Conservation (phyloP, 2,329 filamentous ascomycete genomes). For the Penicillium sclerotiorum region DNA sequence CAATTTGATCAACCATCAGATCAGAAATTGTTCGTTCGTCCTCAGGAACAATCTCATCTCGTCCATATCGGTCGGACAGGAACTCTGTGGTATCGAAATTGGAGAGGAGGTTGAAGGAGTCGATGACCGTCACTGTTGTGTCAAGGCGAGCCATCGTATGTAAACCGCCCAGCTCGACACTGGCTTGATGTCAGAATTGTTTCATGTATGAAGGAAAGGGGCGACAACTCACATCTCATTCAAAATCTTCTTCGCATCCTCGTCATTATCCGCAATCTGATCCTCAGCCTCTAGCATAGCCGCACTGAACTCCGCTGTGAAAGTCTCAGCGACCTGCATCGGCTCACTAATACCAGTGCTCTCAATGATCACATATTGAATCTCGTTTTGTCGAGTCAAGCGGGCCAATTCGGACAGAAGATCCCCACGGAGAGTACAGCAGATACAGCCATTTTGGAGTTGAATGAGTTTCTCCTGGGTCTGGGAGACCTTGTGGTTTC, state of each 20-base stretch:
- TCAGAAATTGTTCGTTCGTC: conserved; percentile 75
- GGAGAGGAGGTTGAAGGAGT: conserved; percentile 71
- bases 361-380: conserved; percentile 74
- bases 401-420: conserved; percentile 69
- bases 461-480: conserved; percentile 67
- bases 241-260: conserved; percentile 49
- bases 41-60: conserved; percentile 63
- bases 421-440: conserved; percentile 72
- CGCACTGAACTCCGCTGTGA: conserved; percentile 58
- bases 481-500: conserved; percentile 59
- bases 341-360: conserved; percentile 73
- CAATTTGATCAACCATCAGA: conserved; percentile 75
- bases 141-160: conserved; percentile 68
- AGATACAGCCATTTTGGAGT: conserved; percentile 75
- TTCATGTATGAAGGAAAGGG: too few relatives aligned
- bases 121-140: conserved; percentile 72
- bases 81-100: conserved; percentile 73
- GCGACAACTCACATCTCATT: conserved; percentile 48
- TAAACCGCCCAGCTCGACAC: conserved; percentile 62
- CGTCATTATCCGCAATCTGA: conserved; percentile 46
- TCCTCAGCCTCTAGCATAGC: conserved; percentile 54
- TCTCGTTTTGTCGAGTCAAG: conserved; percentile 62
- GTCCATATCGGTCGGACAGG: conserved; percentile 62
- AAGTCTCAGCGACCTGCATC: conserved; percentile 74
- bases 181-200: too few relatives aligned